phyloP scores from a whole-genome alignment of 495 filamentous ascomycete genomes.

The Echria macrotheca region DNA sequence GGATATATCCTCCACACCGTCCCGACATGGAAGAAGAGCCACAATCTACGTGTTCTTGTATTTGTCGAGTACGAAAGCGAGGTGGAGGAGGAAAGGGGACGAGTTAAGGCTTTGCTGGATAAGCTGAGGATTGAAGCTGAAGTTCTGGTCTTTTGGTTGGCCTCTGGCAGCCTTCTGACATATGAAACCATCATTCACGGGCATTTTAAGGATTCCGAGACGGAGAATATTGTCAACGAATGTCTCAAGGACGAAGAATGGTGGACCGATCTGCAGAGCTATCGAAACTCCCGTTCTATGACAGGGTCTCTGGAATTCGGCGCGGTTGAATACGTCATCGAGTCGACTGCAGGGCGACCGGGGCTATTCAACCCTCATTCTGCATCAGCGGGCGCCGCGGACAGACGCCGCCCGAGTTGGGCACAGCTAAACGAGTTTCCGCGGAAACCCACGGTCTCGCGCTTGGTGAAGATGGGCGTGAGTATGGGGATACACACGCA shows the following conservation, averaged over 20 bases:
- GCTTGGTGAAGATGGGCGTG: constrained; percentile 54
- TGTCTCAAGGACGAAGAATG: constrained; percentile 66
- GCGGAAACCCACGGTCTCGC: constrained; percentile 59
- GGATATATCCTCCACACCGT: constrained; percentile 82
- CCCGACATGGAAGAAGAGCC: constrained; percentile 73
- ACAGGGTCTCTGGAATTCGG: constrained; percentile 32
- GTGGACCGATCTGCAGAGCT: constrained; percentile 71
- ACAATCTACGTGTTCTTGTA: constrained; percentile 68
- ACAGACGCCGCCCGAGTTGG: constrained; percentile 32
- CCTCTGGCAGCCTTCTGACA: constrained; percentile 61
- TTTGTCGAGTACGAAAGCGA: constrained; percentile 89
- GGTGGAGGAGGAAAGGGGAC: constrained; percentile 67
- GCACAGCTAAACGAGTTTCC: constrained; percentile 33
- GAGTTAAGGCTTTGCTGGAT: constrained; percentile 69
- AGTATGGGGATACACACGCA: constrained; percentile 75
- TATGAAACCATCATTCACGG: constrained; percentile 81
- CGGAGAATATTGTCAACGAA: constrained; percentile 49
- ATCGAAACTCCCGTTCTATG: constrained; percentile 55
- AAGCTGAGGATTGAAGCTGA: constrained; percentile 78
- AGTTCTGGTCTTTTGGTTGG: constrained; percentile 76
- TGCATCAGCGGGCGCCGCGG: constrained; percentile 16
- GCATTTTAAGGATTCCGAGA: constrained; percentile 35
- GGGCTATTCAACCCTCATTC: constrained; percentile 25
- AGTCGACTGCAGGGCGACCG: constrained; percentile 30
- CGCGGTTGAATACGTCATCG: constrained; percentile 28